A percentile compares a stretch with the other conserved stretches of the same genome.
phyloP scores from a whole-genome alignment of 192 early-diverging fungal genomes.

The Mortierella antarctica region DNA sequence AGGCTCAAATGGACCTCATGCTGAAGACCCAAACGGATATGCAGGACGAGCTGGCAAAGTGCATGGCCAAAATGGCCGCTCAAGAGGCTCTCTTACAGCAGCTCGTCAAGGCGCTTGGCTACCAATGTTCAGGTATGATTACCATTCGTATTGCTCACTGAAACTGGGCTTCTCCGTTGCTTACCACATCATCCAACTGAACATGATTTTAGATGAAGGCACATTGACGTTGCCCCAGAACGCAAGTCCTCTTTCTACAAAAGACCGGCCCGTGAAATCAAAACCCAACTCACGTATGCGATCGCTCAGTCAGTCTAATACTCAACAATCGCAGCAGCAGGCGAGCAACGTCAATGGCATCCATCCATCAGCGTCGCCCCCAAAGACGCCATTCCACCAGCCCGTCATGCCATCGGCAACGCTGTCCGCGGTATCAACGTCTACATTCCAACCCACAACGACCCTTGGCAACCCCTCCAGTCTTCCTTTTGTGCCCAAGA shows the following conservation, averaged over 20 bases:
- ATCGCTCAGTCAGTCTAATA: too few relatives aligned
- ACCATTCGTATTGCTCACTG: background rate
- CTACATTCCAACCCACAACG: background rate
- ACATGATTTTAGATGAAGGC: background rate
- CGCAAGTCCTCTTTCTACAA: too few relatives aligned
- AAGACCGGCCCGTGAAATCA: too few relatives aligned
- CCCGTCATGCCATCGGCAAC: too few relatives aligned
- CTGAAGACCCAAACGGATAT: constrained; percentile 34
- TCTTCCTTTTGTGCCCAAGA: background rate
- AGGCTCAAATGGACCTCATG: constrained; percentile 32
- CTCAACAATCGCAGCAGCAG: too few relatives aligned
- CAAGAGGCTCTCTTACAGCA: constrained; percentile 53
- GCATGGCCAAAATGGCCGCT: constrained; percentile 46
- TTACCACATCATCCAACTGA: background rate
- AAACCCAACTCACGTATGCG: too few relatives aligned
- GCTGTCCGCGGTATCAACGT: background rate
- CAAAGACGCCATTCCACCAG: too few relatives aligned
- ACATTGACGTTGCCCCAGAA: too few relatives aligned
- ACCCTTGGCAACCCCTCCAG: background rate
- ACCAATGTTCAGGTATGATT: constrained; percentile 44
- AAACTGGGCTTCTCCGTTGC: background rate
- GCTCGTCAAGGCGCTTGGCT: constrained; percentile 47
- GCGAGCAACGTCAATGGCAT: too few relatives aligned
- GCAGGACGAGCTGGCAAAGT: constrained; percentile 52
- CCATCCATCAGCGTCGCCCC: too few relatives aligned